Percentiles rank a stretch among this genome's conserved stretches.
phyloP scores from a whole-genome alignment of 495 filamentous ascomycete species.

The Neurospora sp. region DNA sequence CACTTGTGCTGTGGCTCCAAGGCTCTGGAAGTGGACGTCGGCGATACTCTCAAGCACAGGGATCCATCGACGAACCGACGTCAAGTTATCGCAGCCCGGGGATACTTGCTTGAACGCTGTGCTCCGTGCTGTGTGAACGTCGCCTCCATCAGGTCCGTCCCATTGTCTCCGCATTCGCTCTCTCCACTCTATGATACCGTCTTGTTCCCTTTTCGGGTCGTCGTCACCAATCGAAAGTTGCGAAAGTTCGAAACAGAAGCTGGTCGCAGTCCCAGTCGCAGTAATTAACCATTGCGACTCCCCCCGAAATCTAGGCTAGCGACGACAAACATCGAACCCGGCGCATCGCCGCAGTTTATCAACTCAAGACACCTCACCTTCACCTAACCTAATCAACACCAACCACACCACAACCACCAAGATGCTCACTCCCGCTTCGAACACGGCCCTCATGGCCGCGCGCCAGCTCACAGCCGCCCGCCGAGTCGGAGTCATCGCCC shows the following conservation, averaged over 20 bases:
- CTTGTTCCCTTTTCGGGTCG: too few species aligned
- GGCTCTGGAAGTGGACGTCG: not conserved
- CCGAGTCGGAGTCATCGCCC: slow-evolving; percentile 20
- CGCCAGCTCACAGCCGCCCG: slow-evolving; percentile 25
- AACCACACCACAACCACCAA: not conserved
- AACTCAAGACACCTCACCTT: not conserved
- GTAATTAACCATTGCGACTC: not conserved
- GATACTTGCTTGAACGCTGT: not conserved
- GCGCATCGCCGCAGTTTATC: not conserved
- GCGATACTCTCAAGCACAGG: not conserved
- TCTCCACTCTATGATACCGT: not conserved
- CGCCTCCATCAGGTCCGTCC: slow-evolving; percentile 7
- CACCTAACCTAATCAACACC: slow-evolving; percentile 3
- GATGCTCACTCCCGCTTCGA: slow-evolving; percentile 14
- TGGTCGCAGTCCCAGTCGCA: not conserved
- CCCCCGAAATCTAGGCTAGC: not conserved
- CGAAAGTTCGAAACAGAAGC: not conserved
- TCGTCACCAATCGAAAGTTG: too few species aligned
- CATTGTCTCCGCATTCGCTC: not conserved
- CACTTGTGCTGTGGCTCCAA: not conserved
- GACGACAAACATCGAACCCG: not conserved
- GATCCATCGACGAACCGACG: slow-evolving; percentile 19
- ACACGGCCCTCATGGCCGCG: slow-evolving; percentile 25
- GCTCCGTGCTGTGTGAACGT: slow-evolving; percentile 1
- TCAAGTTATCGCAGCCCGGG: slow-evolving; percentile 23